Percentiles rank a stretch among this genome's conserved stretches.
These are phyloP conservation scores for Candida glucosophila DNA, from an alignment of 1,139 yeast species.

Conservation along the genomic window DNA sequence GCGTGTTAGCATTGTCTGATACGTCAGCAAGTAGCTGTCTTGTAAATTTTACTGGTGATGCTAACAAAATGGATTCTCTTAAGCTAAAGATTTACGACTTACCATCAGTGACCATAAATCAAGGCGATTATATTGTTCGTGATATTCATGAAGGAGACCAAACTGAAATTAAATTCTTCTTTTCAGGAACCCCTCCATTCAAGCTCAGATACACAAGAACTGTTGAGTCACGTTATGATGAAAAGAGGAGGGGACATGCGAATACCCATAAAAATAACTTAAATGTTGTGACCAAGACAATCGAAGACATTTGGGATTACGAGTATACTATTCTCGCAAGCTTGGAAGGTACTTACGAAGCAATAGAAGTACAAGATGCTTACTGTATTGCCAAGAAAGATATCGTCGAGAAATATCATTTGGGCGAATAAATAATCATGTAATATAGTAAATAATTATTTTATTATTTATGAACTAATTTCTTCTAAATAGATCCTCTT, in stretches of 20 bases:
- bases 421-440: constrained; percentile 1
- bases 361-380: constrained; percentile 76
- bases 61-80: constrained; percentile 32
- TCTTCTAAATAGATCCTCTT: background rate
- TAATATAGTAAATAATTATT: constrained; percentile 1
- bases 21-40: constrained; percentile 64
- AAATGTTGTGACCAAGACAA: constrained; percentile 64
- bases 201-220: constrained; percentile 48
- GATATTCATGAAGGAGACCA: constrained; percentile 90
- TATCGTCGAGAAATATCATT: too few relatives aligned
- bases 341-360: constrained; percentile 90
- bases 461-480: background rate
- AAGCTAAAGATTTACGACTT: constrained; percentile 60
- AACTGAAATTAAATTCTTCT: constrained; percentile 60
- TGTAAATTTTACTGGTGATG: constrained; percentile 43
- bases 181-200: constrained; percentile 71
- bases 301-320: constrained; percentile 58
- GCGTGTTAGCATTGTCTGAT: constrained; percentile 65
- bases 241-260: constrained; percentile 41
- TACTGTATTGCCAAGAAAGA: constrained; percentile 52
- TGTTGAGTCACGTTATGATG: constrained; percentile 12
- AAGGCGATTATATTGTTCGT: constrained; percentile 61
- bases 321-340: constrained; percentile 70
- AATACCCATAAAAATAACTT: constrained; percentile 14
- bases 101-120: constrained; percentile 85